Evolutionary conservation across 208 protist genomes (phyloP), one percentile per base, ranked within the genome.

Genomic region (Crithidia fasciculata): DNA sequence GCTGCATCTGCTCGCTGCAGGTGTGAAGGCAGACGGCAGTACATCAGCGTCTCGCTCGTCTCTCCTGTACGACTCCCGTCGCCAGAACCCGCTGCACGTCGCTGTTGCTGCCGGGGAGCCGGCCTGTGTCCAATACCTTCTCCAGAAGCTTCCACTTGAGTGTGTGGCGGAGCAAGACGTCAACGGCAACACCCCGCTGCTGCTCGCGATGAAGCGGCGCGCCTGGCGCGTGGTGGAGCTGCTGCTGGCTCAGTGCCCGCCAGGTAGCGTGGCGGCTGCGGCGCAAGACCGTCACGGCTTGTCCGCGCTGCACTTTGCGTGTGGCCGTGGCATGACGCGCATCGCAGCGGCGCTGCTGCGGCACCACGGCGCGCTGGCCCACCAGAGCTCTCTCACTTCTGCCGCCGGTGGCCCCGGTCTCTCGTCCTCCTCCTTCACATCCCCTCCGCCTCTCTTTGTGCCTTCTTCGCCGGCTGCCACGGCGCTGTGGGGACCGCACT

Each of bases 81-180:
- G 64, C 43, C 85, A 93, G 66, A 95, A 82, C 4, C 90, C 92
- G 9, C 65, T 97, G 63, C 92, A 97, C 74, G 36, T 90, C 37
- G 90, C 90, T 43, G 89, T 80, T 8, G 75, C 72, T 56, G 18
- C 64, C 41, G 86, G 86, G 4, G 78, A 89, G 56, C 66, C 86
- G 3, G 72, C 75, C 50, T 80, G 74, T 55, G 80, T 87, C 28
- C 72, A 78, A 54, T 82, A 85, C 52, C 83, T 97, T 6, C 54
- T 85, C 12, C 47, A 79, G 18, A 37, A 64, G 16, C 81, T 82
- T 28, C 81, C 88, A 10, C 60, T 64, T 4, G 54, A 59, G 8
- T 87, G 68, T 18, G 63, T 91, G 16, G 58, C 60, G 10, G 55
- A 81, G 45, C 63, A 54, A 9, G 88, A 95, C 67, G 41, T 89